Base-by-base conservation (phyloP, 2,329 filamentous ascomycete species). In the Colletotrichum cuscutae region DNA sequence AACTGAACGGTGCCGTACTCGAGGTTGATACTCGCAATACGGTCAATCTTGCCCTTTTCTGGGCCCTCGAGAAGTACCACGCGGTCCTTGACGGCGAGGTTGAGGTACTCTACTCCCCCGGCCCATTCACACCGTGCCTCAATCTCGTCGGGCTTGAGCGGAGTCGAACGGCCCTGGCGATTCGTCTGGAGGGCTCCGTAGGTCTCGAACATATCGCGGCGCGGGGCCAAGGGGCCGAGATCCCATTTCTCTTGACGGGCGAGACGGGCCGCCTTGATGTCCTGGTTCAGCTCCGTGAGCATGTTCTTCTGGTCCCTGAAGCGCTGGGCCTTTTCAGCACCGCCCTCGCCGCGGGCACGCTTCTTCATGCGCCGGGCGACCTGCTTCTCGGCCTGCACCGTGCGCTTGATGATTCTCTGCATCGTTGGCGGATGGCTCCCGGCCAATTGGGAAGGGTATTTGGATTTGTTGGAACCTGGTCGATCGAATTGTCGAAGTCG, bases 31-130 rank as follows among this genome's bases (percentile, higher is more conserved):
- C 85, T 81, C 72, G 81, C 82, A 57, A 98, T 89, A n/a, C 85
- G 84, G 63, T 94, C 94, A 82, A 99, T 97, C 84, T 92, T 94
- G 78, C 95, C 95, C 84, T 92, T 93, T 78, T 97, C 93, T 46
- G 88, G 89, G 9, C 96, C 95, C 73, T 92, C 90, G 66, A 95
- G 84, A 71, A 98, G 84, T 65, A 96, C 94, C 37, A 98, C 95
- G 72, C 97, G 89, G 82, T 98, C 97, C 7, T 92, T 91, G 4
- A 84, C 79, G 28, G 87, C 89, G 71, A 95, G 84, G 76, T 91
- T 92, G 74, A 94, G 85, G 81, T 88, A 87, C 76, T 85, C 85
- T 37, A 82, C 76, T 46, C 86, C 87, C 57, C 89, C 88, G n/a
- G 87, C 87, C 89, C 89, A 91, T 35, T 82, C 85, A 74, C 84